Percentiles rank a stretch among this genome's conserved stretches.
phyloP scores from a whole-genome alignment of 202 grass and related monocot species.

The Hordeum pubiflorum region DNA sequence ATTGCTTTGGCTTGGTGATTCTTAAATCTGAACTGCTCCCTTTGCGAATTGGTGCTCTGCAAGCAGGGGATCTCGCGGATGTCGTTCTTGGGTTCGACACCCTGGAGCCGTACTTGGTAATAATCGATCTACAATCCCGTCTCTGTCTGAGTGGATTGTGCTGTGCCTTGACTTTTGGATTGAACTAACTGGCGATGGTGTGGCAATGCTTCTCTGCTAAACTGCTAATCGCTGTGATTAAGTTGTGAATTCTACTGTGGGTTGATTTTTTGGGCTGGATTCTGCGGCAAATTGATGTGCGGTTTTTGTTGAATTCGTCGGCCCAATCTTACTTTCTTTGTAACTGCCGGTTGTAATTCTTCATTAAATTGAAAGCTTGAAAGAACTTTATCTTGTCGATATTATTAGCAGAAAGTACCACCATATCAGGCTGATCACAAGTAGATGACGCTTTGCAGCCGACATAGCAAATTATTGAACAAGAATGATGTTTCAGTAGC shows the following conservation, averaged over 20 bases:
- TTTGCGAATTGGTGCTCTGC: not conserved
- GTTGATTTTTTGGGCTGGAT: not conserved
- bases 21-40: not conserved
- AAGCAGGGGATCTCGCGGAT: conserved; percentile 49
- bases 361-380: not conserved
- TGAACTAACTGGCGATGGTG: not conserved
- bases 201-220: not conserved
- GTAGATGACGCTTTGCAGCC: not conserved
- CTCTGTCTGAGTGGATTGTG: not conserved
- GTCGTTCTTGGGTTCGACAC: conserved; percentile 75
- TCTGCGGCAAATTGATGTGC: not conserved
- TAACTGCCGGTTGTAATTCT: not conserved
- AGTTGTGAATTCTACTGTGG: not conserved
- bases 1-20: not conserved
- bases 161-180: not conserved
- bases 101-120: conserved; percentile 62
- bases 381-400: not conserved
- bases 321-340: not conserved
- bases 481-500: not conserved
- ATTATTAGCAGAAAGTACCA: not conserved
- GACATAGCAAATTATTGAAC: not conserved
- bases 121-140: not conserved
- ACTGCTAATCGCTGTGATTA: not conserved
- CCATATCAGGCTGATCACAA: not conserved
- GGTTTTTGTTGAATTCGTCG: not conserved